phyloP scores from a whole-genome alignment of 306 rosid genomes.

The Rosa multiflora region DNA sequence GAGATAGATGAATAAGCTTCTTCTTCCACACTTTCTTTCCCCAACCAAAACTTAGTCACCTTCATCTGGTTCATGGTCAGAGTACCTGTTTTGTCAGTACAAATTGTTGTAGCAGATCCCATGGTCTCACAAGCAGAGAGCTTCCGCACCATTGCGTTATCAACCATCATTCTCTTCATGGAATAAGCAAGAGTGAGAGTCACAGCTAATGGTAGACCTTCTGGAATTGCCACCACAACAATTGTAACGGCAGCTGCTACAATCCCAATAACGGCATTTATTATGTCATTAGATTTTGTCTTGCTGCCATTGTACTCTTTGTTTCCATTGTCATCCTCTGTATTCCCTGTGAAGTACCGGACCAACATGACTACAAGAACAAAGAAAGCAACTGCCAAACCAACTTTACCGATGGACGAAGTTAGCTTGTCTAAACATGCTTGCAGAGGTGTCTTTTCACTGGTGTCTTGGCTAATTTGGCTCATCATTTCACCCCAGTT shows the following conservation, averaged over 20 bases:
- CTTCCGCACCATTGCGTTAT: slow-evolving; percentile 47
- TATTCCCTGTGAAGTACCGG: slow-evolving; percentile 44
- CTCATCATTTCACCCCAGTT: slow-evolving; percentile 56
- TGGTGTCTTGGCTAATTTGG: slow-evolving; percentile 27
- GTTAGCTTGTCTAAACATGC: slow-evolving; percentile 42
- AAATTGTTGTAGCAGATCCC: slow-evolving; percentile 56
- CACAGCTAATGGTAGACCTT: slow-evolving; percentile 51
- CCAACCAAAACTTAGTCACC: slow-evolving; percentile 43
- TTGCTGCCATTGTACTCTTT: slow-evolving; percentile 34
- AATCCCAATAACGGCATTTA: slow-evolving; percentile 32
- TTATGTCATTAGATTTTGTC: slow-evolving; percentile 31
- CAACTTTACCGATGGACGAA: slow-evolving; percentile 40
- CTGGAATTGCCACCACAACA: slow-evolving; percentile 53
- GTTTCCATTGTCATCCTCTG: slow-evolving; percentile 37
- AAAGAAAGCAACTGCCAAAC: slow-evolving; percentile 40
- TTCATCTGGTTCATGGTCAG: slow-evolving; percentile 49
- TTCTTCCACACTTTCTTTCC: slow-evolving; percentile 21
- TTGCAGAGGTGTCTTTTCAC: slow-evolving; percentile 43
- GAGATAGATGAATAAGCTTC: slow-evolving; percentile 13
- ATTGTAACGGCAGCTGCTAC: slow-evolving; percentile 48
- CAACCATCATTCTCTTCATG: slow-evolving; percentile 56
- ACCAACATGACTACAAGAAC: slow-evolving; percentile 44
- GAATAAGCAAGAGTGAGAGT: slow-evolving; percentile 50
- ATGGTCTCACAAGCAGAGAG: slow-evolving; percentile 58
- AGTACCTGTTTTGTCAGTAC: slow-evolving; percentile 57